These are phyloP conservation scores for Leccinum disarticulatum DNA, from an alignment of 768 basidiomycete genomes.

Conservation along the genomic window DNA sequence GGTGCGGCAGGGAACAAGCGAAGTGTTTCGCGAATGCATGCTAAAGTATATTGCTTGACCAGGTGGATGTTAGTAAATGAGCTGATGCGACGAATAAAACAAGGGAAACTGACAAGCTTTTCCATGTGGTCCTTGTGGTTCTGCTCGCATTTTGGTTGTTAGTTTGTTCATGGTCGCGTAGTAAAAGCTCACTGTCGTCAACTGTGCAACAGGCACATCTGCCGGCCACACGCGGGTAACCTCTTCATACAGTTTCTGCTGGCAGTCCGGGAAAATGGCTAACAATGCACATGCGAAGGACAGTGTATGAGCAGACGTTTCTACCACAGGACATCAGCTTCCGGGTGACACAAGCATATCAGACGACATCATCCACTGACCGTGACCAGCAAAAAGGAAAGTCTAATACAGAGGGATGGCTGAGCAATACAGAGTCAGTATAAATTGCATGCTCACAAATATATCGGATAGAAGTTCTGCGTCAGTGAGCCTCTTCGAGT, in stretches of 20 bases:
- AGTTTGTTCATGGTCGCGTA: background rate
- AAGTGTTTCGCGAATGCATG: slow-evolving; percentile 46
- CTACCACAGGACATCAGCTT: slow-evolving; percentile 27
- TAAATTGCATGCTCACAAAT: slow-evolving; percentile 37
- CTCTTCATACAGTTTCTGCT: slow-evolving; percentile 47
- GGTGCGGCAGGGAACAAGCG: slow-evolving; percentile 41
- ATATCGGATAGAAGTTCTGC: slow-evolving; percentile 48
- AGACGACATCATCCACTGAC: slow-evolving; percentile 22
- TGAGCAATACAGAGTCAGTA: background rate
- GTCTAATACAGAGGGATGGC: slow-evolving; percentile 26
- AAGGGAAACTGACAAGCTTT: slow-evolving; percentile 32
- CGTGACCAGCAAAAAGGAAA: slow-evolving; percentile 51
- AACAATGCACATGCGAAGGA: slow-evolving; percentile 44
- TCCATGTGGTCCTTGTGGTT: slow-evolving; percentile 40
- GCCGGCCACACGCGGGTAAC: slow-evolving; percentile 40
- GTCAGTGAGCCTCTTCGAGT: slow-evolving; percentile 38
- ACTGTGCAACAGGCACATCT: slow-evolving; percentile 26
- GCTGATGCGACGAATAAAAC: background rate
- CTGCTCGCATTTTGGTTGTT: slow-evolving; percentile 22
- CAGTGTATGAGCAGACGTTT: slow-evolving; percentile 48
- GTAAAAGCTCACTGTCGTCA: slow-evolving; percentile 29
- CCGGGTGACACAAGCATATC: background rate
- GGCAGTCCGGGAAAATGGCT: slow-evolving; percentile 50
- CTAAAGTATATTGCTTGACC: slow-evolving; percentile 42
- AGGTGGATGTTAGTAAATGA: background rate